phyloP scores from a whole-genome alignment of 208 protist species.

The Naegleria fowleri region DNA sequence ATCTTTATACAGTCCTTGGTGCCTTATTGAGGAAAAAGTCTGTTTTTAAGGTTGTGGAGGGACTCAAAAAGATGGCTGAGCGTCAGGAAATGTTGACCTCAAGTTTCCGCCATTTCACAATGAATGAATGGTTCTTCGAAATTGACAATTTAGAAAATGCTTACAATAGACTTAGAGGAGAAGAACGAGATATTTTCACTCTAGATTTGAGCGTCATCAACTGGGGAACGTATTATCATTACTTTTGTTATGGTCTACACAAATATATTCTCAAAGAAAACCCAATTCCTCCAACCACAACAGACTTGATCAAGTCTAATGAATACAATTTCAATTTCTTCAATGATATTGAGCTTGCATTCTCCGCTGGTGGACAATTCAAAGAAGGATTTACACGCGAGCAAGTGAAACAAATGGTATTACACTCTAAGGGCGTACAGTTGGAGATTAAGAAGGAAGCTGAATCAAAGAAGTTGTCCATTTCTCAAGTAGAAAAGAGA shows the following conservation, averaged over 20 bases:
- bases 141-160: neutral
- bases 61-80: neutral
- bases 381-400: neutral
- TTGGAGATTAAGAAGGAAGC: neutral
- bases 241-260: conserved; percentile 6
- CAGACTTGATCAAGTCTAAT: neutral
- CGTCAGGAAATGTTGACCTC: neutral
- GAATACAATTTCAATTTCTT: neutral
- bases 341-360: neutral
- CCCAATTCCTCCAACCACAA: neutral
- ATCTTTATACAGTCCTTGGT: neutral
- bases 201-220: neutral
- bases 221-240: neutral
- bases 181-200: neutral
- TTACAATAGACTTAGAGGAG: neutral
- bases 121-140: conserved; percentile 20
- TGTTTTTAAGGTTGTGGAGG: neutral
- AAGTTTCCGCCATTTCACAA: neutral
- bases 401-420: neutral
- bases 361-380: neutral
- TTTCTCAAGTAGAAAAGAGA: neutral
- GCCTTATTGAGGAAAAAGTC: no score
- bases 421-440: neutral
- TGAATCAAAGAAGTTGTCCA: neutral
- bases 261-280: conserved; percentile 13